Conservation (phyloP, 306 rosid species). For the Cucurbita argyrosperma region DNA sequence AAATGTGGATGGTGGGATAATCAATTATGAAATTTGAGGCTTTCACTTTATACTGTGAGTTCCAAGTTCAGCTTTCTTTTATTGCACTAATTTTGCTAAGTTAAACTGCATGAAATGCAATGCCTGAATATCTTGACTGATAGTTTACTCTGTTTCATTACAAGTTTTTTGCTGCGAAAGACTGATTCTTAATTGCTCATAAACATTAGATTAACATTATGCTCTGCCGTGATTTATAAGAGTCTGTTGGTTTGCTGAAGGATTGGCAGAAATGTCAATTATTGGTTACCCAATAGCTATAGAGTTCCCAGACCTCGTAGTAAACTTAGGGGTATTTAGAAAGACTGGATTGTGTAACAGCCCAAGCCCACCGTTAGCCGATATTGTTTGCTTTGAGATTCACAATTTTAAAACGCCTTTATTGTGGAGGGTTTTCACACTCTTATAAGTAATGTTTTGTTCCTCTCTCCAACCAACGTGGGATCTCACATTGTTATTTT, state of each 20-base stretch:
- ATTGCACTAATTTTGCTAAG: background rate
- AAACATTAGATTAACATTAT: background rate
- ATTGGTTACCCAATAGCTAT: background rate
- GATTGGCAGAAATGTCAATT: background rate
- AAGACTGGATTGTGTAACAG: background rate
- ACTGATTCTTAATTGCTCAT: background rate
- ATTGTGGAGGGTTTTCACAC: too few relatives aligned
- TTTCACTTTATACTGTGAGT: background rate
- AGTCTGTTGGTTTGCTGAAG: background rate
- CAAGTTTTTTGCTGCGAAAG: background rate
- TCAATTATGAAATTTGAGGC: background rate
- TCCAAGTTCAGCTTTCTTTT: background rate
- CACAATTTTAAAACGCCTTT: too few relatives aligned
- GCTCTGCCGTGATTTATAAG: background rate
- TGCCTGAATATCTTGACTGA: background rate
- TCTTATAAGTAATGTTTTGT: too few relatives aligned
- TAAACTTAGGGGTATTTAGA: background rate
- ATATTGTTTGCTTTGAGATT: too few relatives aligned
- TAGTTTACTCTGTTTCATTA: background rate
- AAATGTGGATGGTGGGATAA: conserved; percentile 4
- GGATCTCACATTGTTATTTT: too few relatives aligned
- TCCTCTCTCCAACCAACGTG: too few relatives aligned
- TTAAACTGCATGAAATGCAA: background rate
- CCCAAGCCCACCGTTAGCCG: too few relatives aligned
- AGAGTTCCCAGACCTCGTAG: background rate